A percentile compares a stretch with the other conserved stretches of the same genome.
These are phyloP conservation scores for Ganoderma meredithae DNA, from an alignment of 1,284 basidiomycete genomes.

Conservation along the genomic window DNA sequence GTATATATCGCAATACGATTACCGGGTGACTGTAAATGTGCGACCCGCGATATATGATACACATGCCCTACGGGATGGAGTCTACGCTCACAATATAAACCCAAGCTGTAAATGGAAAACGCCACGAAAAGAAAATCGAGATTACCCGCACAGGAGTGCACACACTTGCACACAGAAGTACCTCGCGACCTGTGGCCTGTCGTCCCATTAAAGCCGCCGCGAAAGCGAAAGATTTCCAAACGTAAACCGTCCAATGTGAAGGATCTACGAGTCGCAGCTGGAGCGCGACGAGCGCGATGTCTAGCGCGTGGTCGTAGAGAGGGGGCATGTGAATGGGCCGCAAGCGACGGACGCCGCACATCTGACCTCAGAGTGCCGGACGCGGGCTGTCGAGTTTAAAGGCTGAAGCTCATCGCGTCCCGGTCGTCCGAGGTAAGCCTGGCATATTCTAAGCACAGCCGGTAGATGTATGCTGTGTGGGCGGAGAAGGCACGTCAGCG, in stretches of 20 bases:
- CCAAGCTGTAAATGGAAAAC: background rate
- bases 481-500: constrained; percentile 26
- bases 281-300: background rate
- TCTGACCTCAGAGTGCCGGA: background rate
- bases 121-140: background rate
- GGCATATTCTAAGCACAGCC: constrained; percentile 90
- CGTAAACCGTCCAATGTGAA: background rate
- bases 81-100: constrained; percentile 6
- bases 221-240: background rate
- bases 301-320: background rate
- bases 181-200: background rate
- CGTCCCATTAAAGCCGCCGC: constrained; percentile 1
- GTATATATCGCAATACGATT: constrained; percentile 19
- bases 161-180: no score
- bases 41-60: constrained; percentile 7
- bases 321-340: constrained; percentile 4
- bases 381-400: constrained; percentile 19
- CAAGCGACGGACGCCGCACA: background rate
- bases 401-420: constrained; percentile 50
- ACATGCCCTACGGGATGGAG: background rate
- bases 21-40: constrained; percentile 26
- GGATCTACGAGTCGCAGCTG: background rate
- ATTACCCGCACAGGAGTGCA: background rate
- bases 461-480: constrained; percentile 81
- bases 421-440: constrained; percentile 85